These are phyloP conservation scores for Globisporangium nagaii DNA, from an alignment of 352 stramenopile species.

Conservation along the genomic window DNA sequence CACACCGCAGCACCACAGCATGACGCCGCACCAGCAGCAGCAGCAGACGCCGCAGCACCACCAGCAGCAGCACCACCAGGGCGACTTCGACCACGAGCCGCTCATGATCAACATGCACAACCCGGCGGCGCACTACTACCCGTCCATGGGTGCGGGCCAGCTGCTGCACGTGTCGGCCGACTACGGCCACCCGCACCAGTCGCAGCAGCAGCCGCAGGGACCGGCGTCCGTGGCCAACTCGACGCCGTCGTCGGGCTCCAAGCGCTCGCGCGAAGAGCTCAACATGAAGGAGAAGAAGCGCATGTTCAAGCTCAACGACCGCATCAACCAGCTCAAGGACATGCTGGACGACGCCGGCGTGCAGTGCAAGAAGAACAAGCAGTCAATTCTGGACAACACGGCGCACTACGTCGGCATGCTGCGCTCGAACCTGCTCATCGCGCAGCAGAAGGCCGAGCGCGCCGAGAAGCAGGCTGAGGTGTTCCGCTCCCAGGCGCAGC, in stretches of 20 bases:
- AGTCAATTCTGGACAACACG: conserved; percentile 68
- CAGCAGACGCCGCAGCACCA: conserved; percentile 45
- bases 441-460: conserved; percentile 52
- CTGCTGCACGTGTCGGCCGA: conserved; percentile 58
- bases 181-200: conserved; percentile 56
- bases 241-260: conserved; percentile 24
- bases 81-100: conserved; percentile 56
- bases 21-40: conserved; percentile 33
- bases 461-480: conserved; percentile 32
- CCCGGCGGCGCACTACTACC: conserved; percentile 37
- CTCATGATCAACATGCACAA: conserved; percentile 55
- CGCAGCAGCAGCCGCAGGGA: conserved; percentile 31
- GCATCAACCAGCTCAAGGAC: conserved; percentile 72
- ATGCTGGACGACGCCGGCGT: conserved; percentile 59
- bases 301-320: conserved; percentile 88
- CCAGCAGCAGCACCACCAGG: conserved; percentile 47
- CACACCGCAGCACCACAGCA: conserved; percentile 34
- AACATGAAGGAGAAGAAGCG: conserved; percentile 87
- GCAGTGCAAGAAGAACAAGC: conserved; percentile 76
- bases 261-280: conserved; percentile 71
- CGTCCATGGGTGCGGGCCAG: conserved; percentile 31
- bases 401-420: conserved; percentile 69
- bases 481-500: conserved; percentile 15
- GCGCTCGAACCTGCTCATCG: conserved; percentile 48
- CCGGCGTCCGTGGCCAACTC: conserved; percentile 3